Evolutionary conservation across 2,329 filamentous ascomycete species (phyloP).

Genomic region (Sporothrix pallida): DNA sequence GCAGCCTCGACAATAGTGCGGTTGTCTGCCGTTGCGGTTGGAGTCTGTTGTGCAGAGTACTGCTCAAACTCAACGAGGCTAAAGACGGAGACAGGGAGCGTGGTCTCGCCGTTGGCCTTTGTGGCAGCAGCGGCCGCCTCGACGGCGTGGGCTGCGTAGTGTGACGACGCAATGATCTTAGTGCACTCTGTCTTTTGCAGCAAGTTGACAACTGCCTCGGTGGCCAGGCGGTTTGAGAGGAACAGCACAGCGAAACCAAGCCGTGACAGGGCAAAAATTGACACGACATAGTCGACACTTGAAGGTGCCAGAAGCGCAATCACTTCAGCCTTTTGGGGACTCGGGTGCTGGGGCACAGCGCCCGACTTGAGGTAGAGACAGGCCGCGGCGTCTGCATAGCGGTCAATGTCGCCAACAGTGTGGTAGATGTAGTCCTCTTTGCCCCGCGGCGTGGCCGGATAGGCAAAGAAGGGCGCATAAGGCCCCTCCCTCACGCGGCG

Average conservation of each 20-base stretch:
- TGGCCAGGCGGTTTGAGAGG: constrained; percentile 46
- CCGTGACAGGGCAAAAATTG: constrained; percentile 59
- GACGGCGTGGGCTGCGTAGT: background rate
- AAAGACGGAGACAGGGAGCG: constrained; percentile 15
- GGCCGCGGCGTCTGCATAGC: constrained; percentile 29
- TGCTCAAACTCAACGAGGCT: constrained; percentile 7
- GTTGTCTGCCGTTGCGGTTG: constrained; percentile 35
- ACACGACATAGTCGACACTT: constrained; percentile 60
- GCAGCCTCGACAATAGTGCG: constrained; percentile 36
- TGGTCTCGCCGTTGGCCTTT: background rate
- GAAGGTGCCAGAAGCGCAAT: constrained; percentile 60
- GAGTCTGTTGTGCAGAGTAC: background rate
- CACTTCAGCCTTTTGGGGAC: constrained; percentile 40
- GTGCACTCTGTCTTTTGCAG: constrained; percentile 24
- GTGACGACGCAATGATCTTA: constrained; percentile 24
- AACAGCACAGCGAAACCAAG: constrained; percentile 57
- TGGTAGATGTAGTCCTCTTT: constrained; percentile 30
- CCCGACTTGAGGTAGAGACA: constrained; percentile 21
- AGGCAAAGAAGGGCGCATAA: constrained; percentile 27
- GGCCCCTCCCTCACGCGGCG: constrained; percentile 21
- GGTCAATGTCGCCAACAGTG: constrained; percentile 27
- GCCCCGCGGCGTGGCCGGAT: constrained; percentile 26
- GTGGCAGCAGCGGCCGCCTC: background rate
- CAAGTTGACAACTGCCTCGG: constrained; percentile 42
- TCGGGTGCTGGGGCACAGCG: constrained; percentile 37